A percentile compares a stretch with the other conserved stretches of the same genome.
phyloP scores from a whole-genome alignment of 2,329 filamentous ascomycete species.

The Coniochaeta sp. region DNA sequence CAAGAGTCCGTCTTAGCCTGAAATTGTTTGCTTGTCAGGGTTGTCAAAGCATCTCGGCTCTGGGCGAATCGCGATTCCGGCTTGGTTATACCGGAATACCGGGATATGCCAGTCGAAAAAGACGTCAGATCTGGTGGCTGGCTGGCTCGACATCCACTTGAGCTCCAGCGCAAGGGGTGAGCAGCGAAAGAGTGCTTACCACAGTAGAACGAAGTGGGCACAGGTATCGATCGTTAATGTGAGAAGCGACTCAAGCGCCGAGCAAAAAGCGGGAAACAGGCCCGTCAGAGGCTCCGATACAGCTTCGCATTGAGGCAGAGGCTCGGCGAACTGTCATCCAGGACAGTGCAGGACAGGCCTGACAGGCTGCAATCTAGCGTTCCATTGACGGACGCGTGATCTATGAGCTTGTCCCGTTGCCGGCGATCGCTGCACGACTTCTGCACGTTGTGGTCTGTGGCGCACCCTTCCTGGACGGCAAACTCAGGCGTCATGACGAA shows the following conservation, averaged over 20 bases:
- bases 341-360: too few relatives aligned
- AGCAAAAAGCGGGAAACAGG: too few relatives aligned
- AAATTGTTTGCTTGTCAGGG: neutral
- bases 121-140: neutral
- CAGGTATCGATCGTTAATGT: too few relatives aligned
- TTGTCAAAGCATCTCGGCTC: neutral
- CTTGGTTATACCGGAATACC: too few relatives aligned
- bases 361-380: neutral
- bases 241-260: too few relatives aligned
- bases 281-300: too few relatives aligned
- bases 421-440: conserved; percentile 2
- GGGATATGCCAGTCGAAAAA: too few relatives aligned
- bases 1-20: neutral
- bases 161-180: too few relatives aligned
- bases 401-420: neutral
- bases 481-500: neutral
- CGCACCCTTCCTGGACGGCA: neutral
- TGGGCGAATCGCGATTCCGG: neutral
- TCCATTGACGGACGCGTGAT: neutral
- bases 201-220: too few relatives aligned
- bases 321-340: too few relatives aligned
- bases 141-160: neutral
- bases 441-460: neutral
- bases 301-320: too few relatives aligned
- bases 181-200: too few relatives aligned